Evolutionary conservation across 352 stramenopile species (phyloP), one percentile per base, ranked within the genome.

Genomic region (Phytophthora pinifolia): DNA sequence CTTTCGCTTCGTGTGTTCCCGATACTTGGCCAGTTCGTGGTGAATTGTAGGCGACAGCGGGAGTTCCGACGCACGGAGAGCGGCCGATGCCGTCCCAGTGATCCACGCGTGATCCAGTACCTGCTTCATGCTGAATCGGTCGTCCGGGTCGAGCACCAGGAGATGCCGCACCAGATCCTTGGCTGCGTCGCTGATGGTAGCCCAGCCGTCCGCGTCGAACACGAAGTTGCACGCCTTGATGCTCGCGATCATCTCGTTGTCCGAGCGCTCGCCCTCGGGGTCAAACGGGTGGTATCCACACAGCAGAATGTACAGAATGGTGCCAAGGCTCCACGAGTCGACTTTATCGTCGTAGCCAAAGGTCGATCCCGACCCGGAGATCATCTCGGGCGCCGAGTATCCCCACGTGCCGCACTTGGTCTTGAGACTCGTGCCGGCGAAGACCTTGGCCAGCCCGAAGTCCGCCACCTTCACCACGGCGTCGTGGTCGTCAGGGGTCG

Each of bases 201-300:
- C 54, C 83, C 86, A 96, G 3, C 69, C 70, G 18, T 84, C 74
- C 49, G 88, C 75, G 25, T 83, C 69, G 54, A 91, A 91, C 54
- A 86, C 70, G n/a, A 82, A 96, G 32, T 59, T 68, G 53, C 83
- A 89, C 15, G 65, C 68, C 44, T 90, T 89, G 48, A 93, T 92
- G 56, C 72, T 79, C 4, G 76, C 78, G 47, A 94, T 89, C 78
- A 96, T 93, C 22, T 89, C 76, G 45, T 76, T 89, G 62, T 93
- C 84, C 46, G 83, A 83, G 20, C 79, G 55, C 7, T 77, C 78
- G n/a, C 83, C 83, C 25, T 84, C 55, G 0, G 81, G 81, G 41
- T 95, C 85, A 37, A 95, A 95, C 17, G 85, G 85, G 47, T 95
- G 86, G 42, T 88, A 92, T 2, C 85, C 85, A 35, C 83, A 93